These are phyloP conservation scores for Colletotrichum sp. DNA, from an alignment of 2,329 filamentous ascomycete genomes.

Conservation along the genomic window DNA sequence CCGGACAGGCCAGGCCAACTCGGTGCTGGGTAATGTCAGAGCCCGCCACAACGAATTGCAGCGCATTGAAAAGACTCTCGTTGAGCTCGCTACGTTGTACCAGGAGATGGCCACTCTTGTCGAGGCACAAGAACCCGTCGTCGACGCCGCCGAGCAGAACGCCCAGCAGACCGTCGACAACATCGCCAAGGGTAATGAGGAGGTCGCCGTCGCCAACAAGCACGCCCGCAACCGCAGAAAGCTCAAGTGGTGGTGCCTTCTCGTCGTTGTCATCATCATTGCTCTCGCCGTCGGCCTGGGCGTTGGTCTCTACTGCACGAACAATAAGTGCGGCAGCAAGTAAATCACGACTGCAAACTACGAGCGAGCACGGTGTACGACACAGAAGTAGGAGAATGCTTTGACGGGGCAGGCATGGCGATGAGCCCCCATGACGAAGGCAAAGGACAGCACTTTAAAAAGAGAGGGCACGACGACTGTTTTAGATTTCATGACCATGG, in stretches of 20 bases:
- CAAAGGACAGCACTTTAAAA: neutral
- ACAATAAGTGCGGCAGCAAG: neutral
- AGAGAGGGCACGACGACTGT: neutral
- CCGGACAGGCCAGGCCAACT: slow-evolving; percentile 74
- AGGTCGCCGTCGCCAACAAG: slow-evolving; percentile 72
- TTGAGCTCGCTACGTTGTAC: slow-evolving; percentile 74
- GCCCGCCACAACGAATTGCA: slow-evolving; percentile 85
- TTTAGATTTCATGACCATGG: slow-evolving; percentile 20
- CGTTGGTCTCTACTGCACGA: slow-evolving; percentile 30
- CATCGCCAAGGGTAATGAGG: slow-evolving; percentile 71
- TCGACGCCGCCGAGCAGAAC: slow-evolving; percentile 68
- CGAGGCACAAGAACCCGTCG: slow-evolving; percentile 71
- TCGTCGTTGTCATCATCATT: slow-evolving; percentile 65
- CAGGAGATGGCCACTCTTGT: slow-evolving; percentile 77
- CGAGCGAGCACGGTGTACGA: neutral
- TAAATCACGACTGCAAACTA: neutral
- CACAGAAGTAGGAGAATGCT: neutral
- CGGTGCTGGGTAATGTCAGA: slow-evolving; percentile 78
- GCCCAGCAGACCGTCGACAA: slow-evolving; percentile 70
- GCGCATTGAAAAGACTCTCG: slow-evolving; percentile 77
- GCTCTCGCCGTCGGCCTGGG: slow-evolving; percentile 61
- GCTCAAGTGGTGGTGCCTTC: slow-evolving; percentile 83
- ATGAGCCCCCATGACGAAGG: neutral
- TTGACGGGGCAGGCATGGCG: neutral
- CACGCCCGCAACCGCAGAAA: slow-evolving; percentile 71